These are phyloP conservation scores for Aspergillus baeticus DNA, from an alignment of 495 filamentous ascomycete genomes.

Conservation along the genomic window DNA sequence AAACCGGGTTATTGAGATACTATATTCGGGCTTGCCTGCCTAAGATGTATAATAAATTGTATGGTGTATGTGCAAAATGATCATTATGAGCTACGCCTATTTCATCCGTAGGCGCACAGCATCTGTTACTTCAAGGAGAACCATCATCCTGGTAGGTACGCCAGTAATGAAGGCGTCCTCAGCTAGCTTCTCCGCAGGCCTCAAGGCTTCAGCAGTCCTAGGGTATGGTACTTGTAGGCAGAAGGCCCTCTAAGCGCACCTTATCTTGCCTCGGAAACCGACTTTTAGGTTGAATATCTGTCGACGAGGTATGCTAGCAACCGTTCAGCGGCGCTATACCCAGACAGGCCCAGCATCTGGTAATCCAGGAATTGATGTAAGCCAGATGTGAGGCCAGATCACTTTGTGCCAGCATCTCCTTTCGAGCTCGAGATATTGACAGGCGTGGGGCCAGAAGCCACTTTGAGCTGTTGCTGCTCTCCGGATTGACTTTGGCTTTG, in stretches of 20 bases:
- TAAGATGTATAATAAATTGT: constrained; percentile 9
- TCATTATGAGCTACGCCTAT: not conserved
- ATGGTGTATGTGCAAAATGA: not conserved
- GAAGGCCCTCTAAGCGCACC: too few species aligned
- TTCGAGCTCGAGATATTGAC: not conserved
- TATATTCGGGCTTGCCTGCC: not conserved
- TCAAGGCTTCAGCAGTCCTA: not conserved
- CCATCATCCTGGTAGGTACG: not conserved
- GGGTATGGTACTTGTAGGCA: too few species aligned
- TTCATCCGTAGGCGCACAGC: too few species aligned
- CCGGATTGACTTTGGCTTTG: not conserved
- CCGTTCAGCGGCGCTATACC: too few species aligned
- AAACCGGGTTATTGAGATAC: not conserved
- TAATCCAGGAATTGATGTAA: too few species aligned
- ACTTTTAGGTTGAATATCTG: too few species aligned
- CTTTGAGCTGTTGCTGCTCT: not conserved
- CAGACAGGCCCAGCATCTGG: too few species aligned
- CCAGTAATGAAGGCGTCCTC: not conserved
- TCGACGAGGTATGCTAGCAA: too few species aligned
- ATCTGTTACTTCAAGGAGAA: not conserved
- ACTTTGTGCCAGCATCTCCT: not conserved
- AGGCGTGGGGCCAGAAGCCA: not conserved
- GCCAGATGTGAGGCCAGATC: not conserved
- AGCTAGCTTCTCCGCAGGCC: not conserved
- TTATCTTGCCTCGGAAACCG: too few species aligned